phyloP scores from a whole-genome alignment of 225 moss, liverwort and hornwort genomes.

The Pseudoscleropodium purum region DNA sequence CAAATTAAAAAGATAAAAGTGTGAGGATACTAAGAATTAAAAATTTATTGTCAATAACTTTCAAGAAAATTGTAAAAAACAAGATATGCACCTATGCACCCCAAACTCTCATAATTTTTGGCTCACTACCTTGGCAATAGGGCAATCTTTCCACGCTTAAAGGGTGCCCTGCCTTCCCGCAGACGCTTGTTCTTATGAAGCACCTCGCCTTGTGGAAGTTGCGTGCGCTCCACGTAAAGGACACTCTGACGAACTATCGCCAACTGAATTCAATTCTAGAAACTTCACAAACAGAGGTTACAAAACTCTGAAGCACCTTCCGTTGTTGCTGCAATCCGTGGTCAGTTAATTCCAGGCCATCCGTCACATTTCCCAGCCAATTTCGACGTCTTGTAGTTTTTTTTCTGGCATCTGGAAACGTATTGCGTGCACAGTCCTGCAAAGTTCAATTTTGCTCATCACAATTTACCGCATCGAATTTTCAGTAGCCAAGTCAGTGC shows the following conservation, averaged over 20 bases:
- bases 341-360: background rate
- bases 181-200: background rate
- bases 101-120: background rate
- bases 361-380: background rate
- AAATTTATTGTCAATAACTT: accelerated
- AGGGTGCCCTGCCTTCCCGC: too few relatives aligned
- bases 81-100: background rate
- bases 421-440: background rate
- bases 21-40: background rate
- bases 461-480: background rate
- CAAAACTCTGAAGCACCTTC: background rate
- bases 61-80: background rate
- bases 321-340: background rate
- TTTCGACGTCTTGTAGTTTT: background rate
- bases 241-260: background rate
- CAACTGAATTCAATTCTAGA: background rate
- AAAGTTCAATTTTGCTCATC: background rate
- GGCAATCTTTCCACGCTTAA: background rate
- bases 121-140: background rate
- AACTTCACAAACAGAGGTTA: background rate
- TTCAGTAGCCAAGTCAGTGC: background rate
- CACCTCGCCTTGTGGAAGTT: background rate
- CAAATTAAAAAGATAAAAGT: accelerated
- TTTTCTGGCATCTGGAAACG: background rate
- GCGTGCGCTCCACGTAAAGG: background rate